phyloP scores from a whole-genome alignment of 176 grass and related monocot genomes.

The Tillandsia fasciculata region DNA sequence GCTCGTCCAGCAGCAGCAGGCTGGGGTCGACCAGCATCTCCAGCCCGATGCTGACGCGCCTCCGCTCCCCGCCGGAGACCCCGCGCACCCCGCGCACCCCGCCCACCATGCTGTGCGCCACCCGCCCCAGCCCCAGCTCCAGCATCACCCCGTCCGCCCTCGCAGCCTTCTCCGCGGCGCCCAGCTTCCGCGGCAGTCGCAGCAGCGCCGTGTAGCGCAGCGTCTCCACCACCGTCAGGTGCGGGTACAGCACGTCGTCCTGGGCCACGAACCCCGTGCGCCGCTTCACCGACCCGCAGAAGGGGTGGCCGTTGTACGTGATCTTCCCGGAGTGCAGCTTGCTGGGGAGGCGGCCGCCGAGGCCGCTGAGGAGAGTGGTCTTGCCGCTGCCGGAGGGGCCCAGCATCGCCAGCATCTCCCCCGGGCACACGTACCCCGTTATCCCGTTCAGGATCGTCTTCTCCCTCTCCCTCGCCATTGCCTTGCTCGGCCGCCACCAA shows the following conservation, averaged over 20 bases:
- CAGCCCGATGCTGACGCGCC: conserved; percentile 91
- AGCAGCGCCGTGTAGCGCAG: conserved; percentile 88
- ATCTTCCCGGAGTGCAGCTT: conserved; percentile 70
- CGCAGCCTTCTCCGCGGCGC: conserved; percentile 39
- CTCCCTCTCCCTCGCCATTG: conserved; percentile 26
- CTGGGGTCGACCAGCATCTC: conserved; percentile 87
- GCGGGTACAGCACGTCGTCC: conserved; percentile 90
- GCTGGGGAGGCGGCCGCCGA: conserved; percentile 46
- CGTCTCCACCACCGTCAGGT: conserved; percentile 85
- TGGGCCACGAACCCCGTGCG: conserved; percentile 83
- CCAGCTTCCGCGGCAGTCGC: conserved; percentile 44
- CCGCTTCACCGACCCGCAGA: conserved; percentile 65
- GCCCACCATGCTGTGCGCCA: conserved; percentile 67
- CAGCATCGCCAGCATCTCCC: conserved; percentile 96
- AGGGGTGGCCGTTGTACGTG: conserved; percentile 72
- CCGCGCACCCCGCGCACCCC: conserved; percentile 81
- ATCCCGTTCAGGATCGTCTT: conserved; percentile 86
- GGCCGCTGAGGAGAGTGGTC: conserved; percentile 84
- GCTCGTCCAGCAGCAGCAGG: conserved; percentile 91
- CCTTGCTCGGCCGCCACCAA: conserved; percentile 19
- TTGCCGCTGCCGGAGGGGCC: conserved; percentile 96
- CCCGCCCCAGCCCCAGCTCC: conserved; percentile 68
- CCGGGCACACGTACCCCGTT: conserved; percentile 71
- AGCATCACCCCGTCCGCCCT: conserved; percentile 58
- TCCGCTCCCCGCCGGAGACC: conserved; percentile 80